phyloP scores from a whole-genome alignment of 148 eudicot species.

The Pharnaceum exiguum region DNA sequence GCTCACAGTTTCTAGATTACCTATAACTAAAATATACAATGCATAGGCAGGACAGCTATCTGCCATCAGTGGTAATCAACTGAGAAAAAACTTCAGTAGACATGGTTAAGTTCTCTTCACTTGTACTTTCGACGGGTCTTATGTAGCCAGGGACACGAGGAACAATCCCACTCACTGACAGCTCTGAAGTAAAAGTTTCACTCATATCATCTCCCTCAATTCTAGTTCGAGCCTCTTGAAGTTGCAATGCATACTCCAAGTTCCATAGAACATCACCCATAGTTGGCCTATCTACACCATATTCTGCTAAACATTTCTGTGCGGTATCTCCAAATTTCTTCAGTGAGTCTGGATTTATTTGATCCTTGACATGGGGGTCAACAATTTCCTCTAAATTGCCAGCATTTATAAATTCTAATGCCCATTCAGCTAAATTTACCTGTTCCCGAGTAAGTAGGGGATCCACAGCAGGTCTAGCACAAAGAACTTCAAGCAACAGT shows the following conservation, averaged over 20 bases:
- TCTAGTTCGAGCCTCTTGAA: constrained; percentile 48
- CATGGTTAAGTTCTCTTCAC: constrained; percentile 40
- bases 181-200: constrained; percentile 18
- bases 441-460: constrained; percentile 76
- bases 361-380: constrained; percentile 52
- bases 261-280: constrained; percentile 98
- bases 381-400: constrained; percentile 63
- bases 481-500: constrained; percentile 82
- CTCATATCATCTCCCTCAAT: constrained; percentile 24
- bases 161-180: constrained; percentile 24
- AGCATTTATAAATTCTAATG: constrained; percentile 59
- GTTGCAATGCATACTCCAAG: constrained; percentile 73
- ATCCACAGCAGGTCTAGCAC: constrained; percentile 93
- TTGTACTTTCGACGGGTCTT: constrained; percentile 18
- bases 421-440: constrained; percentile 94
- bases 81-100: constrained; percentile 78
- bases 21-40: too few relatives aligned
- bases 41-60: constrained; percentile 29
- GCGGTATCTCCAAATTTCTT: constrained; percentile 81
- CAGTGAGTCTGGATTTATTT: constrained; percentile 54
- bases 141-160: constrained; percentile 20
- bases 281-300: constrained; percentile 87
- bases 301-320: constrained; percentile 85
- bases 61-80: constrained; percentile 64
- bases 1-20: background rate